Percentiles rank a stretch among this genome's conserved stretches.
phyloP scores from a whole-genome alignment of 2,329 filamentous ascomycete genomes.

The Pseudocercospora eumusae region DNA sequence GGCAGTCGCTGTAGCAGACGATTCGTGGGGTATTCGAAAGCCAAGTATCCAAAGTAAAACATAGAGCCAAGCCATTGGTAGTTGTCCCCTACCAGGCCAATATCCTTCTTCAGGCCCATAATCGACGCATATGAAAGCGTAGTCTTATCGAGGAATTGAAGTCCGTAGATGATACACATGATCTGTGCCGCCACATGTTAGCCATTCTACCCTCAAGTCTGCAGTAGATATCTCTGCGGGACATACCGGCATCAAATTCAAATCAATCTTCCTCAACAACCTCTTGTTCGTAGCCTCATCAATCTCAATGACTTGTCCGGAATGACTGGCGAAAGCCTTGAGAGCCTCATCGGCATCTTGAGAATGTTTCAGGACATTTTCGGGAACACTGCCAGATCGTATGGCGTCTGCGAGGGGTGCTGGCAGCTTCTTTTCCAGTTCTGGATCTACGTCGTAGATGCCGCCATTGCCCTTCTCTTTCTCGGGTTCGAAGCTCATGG shows the following conservation, averaged over 20 bases:
- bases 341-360: slow-evolving; percentile 63
- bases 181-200: slow-evolving; percentile 32
- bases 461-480: neutral
- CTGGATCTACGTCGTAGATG: slow-evolving; percentile 22
- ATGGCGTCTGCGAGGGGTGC: slow-evolving; percentile 33
- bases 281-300: slow-evolving; percentile 60
- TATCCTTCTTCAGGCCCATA: slow-evolving; percentile 52
- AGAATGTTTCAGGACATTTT: slow-evolving; percentile 53
- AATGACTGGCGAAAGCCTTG: slow-evolving; percentile 55
- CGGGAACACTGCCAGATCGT: slow-evolving; percentile 33
- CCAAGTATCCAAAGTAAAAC: slow-evolving; percentile 58
- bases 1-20: slow-evolving; percentile 65
- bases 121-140: slow-evolving; percentile 56
- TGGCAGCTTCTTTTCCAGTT: slow-evolving; percentile 33
- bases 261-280: slow-evolving; percentile 63
- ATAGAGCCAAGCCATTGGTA: slow-evolving; percentile 55
- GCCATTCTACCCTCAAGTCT: neutral
- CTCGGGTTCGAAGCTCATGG: neutral
- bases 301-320: slow-evolving; percentile 55
- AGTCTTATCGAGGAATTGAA: slow-evolving; percentile 64
- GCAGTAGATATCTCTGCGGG: neutral
- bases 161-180: slow-evolving; percentile 59
- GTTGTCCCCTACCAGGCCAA: slow-evolving; percentile 51
- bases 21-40: slow-evolving; percentile 66
- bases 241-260: slow-evolving; percentile 57